Conservation (phyloP, 2,329 filamentous ascomycete genomes). For the Aureobasidium sp. region DNA sequence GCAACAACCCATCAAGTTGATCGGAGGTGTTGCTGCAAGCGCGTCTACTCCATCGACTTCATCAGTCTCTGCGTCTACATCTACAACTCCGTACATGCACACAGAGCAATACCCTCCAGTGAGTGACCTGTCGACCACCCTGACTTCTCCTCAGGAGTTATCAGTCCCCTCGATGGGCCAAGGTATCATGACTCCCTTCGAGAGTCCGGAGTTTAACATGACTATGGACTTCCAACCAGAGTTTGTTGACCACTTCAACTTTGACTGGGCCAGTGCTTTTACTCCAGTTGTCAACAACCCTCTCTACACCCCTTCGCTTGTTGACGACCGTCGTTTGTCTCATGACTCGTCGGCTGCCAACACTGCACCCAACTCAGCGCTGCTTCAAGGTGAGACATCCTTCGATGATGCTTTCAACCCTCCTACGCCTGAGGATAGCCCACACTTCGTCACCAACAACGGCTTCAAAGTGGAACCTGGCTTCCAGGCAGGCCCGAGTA, state of each 20-base stretch:
- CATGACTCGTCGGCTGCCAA: conserved; percentile 9
- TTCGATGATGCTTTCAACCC: conserved; percentile 46
- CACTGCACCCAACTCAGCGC: conserved; percentile 35
- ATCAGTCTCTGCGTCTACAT: conserved; percentile 25
- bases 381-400: conserved; percentile 32
- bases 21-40: conserved; percentile 53
- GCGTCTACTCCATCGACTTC: conserved; percentile 52
- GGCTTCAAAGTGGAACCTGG: background rate
- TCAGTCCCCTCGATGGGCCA: conserved; percentile 29
- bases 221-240: conserved; percentile 26
- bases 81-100: conserved; percentile 32
- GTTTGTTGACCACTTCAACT: conserved; percentile 31
- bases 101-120: conserved; percentile 27
- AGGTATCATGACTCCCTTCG: conserved; percentile 20
- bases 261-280: conserved; percentile 22
- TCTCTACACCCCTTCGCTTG: conserved; percentile 30
- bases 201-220: conserved; percentile 26
- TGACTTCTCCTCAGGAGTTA: conserved; percentile 25
- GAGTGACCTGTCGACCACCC: background rate
- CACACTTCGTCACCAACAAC: background rate
- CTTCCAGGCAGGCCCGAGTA: background rate
- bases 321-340: conserved; percentile 26
- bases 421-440: conserved; percentile 48
- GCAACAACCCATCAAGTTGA: conserved; percentile 41
- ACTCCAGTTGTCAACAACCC: conserved; percentile 21